These are phyloP conservation scores for Daldinia childiae DNA, from an alignment of 495 filamentous ascomycete species.

Conservation along the genomic window DNA sequence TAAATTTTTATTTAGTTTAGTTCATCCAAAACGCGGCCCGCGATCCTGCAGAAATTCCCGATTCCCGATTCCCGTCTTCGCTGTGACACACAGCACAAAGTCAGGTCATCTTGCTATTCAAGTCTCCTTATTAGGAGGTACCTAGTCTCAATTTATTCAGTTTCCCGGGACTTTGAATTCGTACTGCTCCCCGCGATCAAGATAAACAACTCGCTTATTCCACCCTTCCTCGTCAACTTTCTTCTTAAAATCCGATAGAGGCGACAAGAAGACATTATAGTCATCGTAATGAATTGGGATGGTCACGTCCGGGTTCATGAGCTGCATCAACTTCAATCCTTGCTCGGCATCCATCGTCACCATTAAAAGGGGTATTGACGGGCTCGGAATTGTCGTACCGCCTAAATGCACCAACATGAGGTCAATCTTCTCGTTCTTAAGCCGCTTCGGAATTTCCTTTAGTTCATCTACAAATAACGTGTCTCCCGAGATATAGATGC, in stretches of 20 bases:
- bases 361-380: conserved; percentile 67
- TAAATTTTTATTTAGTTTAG: not conserved
- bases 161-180: conserved; percentile 58
- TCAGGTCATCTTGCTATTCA: not conserved
- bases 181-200: conserved; percentile 70
- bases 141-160: conserved; percentile 11
- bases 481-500: conserved; percentile 79
- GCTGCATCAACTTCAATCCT: conserved; percentile 66
- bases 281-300: conserved; percentile 79
- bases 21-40: not conserved
- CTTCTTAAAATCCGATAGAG: conserved; percentile 68
- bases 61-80: not conserved
- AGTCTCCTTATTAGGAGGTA: not conserved
- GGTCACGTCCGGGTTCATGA: conserved; percentile 70
- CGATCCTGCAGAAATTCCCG: conserved; percentile 13
- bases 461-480: conserved; percentile 74
- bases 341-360: conserved; percentile 78
- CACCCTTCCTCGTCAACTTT: conserved; percentile 63
- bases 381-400: conserved; percentile 71
- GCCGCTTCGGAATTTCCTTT: conserved; percentile 61
- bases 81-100: not conserved
- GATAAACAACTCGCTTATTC: conserved; percentile 64
- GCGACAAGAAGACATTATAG: conserved; percentile 69
- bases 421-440: conserved; percentile 63
- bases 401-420: conserved; percentile 75